Conservation (phyloP, 1,284 basidiomycete species). For the Gymnopus androsaceus region DNA sequence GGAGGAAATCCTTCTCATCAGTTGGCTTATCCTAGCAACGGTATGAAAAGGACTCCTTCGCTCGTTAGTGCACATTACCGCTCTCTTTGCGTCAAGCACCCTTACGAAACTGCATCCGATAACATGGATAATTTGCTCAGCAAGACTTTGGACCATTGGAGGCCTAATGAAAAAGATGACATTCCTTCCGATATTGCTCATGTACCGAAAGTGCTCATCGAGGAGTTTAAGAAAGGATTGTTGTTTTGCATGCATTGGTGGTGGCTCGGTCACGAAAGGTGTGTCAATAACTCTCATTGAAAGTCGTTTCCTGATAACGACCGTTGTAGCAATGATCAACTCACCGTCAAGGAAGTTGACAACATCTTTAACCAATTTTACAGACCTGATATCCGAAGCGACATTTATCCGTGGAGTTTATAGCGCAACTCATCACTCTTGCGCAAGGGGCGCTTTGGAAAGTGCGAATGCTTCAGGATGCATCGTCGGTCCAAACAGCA, state of each 20-base stretch:
- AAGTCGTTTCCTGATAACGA: background rate
- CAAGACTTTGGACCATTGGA: conserved; percentile 66
- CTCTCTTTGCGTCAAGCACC: conserved; percentile 83
- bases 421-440: conserved; percentile 75
- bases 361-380: conserved; percentile 56
- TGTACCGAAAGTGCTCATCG: conserved; percentile 48
- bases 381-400: conserved; percentile 65
- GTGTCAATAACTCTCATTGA: conserved; percentile 31
- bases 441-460: conserved; percentile 83
- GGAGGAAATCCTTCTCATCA: conserved; percentile 92
- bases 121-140: conserved; percentile 79
- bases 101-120: conserved; percentile 86
- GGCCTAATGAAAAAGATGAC: conserved; percentile 36
- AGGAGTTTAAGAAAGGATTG: conserved; percentile 69
- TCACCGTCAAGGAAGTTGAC: conserved; percentile 49
- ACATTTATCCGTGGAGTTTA: conserved; percentile 73
- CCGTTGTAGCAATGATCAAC: conserved; percentile 42
- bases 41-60: conserved; percentile 84
- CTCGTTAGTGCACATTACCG: conserved; percentile 87
- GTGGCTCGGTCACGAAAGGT: conserved; percentile 63
- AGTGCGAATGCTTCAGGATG: conserved; percentile 66
- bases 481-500: conserved; percentile 29
- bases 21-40: conserved; percentile 87
- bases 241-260: conserved; percentile 75
- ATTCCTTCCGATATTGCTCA: conserved; percentile 33